Conservation (phyloP, 345 rosid genomes). For the Kernera saxatilis region DNA sequence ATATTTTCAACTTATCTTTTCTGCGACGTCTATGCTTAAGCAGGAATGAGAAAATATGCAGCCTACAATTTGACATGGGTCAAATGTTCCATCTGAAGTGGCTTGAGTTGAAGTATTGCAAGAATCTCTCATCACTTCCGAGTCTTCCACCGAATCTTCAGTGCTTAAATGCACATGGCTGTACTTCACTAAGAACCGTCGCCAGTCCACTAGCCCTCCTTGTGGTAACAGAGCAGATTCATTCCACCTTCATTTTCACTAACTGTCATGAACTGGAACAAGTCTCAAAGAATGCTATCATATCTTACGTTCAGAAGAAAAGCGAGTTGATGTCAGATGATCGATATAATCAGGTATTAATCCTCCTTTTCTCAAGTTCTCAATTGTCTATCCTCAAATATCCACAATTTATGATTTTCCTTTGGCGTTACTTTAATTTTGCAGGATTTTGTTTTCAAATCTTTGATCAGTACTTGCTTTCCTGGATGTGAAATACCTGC, state of each 20-base stretch:
- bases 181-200: constrained; percentile 4
- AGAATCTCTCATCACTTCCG: constrained; percentile 7
- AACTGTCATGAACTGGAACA: constrained; percentile 10
- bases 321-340: neutral
- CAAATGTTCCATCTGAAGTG: neutral
- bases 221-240: neutral
- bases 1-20: neutral
- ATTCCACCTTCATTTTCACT: neutral
- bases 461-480: constrained; percentile 7
- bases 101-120: constrained; percentile 19
- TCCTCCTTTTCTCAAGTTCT: neutral
- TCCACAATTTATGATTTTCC: neutral
- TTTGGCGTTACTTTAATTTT: neutral
- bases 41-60: neutral
- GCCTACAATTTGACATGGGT: neutral
- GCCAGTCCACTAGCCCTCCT: neutral
- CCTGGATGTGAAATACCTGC: constrained; percentile 21
- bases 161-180: constrained; percentile 18
- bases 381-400: neutral
- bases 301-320: neutral
- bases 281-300: constrained; percentile 4
- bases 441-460: constrained; percentile 8
- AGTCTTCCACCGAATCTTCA: constrained; percentile 21
- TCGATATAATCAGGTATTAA: constrained; percentile 4
- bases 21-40: constrained; percentile 19